A percentile compares a stretch with the other conserved stretches of the same genome.
Evolutionary conservation across 2,329 filamentous ascomycete genomes (phyloP).

Genomic region (Coniochaeta pulveracea): DNA sequence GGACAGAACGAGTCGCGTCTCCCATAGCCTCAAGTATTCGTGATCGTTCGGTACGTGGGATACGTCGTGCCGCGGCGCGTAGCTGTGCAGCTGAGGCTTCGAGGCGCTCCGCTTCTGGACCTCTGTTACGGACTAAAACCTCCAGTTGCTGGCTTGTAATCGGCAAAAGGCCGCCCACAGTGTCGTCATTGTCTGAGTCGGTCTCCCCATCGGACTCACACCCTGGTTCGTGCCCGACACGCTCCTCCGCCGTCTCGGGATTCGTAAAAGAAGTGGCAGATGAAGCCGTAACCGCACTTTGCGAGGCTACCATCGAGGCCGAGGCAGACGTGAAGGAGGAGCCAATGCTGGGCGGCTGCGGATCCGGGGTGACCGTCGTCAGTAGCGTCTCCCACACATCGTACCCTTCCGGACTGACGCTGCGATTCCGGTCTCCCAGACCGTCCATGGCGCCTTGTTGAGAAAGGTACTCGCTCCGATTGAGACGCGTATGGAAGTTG

Average conservation of each 20-base stretch:
- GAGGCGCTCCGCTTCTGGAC: too few relatives aligned
- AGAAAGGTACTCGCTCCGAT: too few relatives aligned
- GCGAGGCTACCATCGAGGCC: constrained; percentile 37
- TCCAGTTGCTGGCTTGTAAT: too few relatives aligned
- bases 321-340: constrained; percentile 70
- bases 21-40: too few relatives aligned
- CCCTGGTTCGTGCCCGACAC: constrained; percentile 24
- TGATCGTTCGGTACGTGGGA: too few relatives aligned
- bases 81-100: too few relatives aligned
- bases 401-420: constrained; percentile 60
- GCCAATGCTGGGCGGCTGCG: constrained; percentile 65
- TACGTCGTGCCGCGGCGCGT: too few relatives aligned
- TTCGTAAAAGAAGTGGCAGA: constrained; percentile 33
- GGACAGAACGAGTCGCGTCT: too few relatives aligned
- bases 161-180: too few relatives aligned
- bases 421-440: constrained; percentile 74
- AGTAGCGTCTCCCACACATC: constrained; percentile 71
- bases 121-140: too few relatives aligned
- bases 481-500: too few relatives aligned
- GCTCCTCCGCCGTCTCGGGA: constrained; percentile 23
- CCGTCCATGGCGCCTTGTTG: too few relatives aligned
- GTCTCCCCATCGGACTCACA: constrained; percentile 45
- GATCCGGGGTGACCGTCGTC: constrained; percentile 70
- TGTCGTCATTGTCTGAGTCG: constrained; percentile 25
- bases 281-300: constrained; percentile 28